Evolutionary conservation across 2,329 filamentous ascomycete species (phyloP), one percentile per base, ranked within the genome.

Genomic region (Pseudopithomyces maydicus): DNA sequence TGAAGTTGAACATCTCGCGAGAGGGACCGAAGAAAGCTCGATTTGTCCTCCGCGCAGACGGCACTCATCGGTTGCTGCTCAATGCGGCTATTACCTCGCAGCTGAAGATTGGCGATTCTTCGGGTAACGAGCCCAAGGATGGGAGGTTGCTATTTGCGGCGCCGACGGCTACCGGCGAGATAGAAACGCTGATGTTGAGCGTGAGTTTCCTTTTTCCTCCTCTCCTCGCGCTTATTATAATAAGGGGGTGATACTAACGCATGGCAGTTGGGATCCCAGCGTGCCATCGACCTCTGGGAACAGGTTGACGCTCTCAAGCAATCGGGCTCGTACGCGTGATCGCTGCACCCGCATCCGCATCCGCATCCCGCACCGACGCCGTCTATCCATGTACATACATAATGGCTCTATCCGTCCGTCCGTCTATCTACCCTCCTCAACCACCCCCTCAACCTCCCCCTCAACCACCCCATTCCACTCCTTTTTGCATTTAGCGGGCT

Each of bases 11-110:
- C 68, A 59, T 73, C 33, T 71, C 64, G 12, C 62, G 65, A 8
- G 64, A 72, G 14, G 64, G 66, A 19, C 75, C 63, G 57, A 85
- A 55, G 54, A 81, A 79, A 58, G 84, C 89, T 22, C 89, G 94
- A 41, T 85, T 98, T 63, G 85, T 98, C 59, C 92, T 97, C 87
- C 89, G 94, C 17, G 92, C 96, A 64, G 93, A 97, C 69, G 92
- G 92, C 58, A 95, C 91, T 1, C 88, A 93, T 68, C 86, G 92
- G 20, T 87, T 98, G 52, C 88, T 97, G 59, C 81, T 98, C 49
- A 98, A 98, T 77, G 91, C 90, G 1, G 86, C 88, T 1, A 83
- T 98, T 57, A 85, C 92, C 57, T 89, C 90, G 55, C 85, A 88
- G 5, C 90, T 96, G 84, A 86, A 87, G 43, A 91, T 96, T 69